These are phyloP conservation scores for Lecanicillium sp. DNA, from an alignment of 2,329 filamentous ascomycete genomes.

Conservation along the genomic window DNA sequence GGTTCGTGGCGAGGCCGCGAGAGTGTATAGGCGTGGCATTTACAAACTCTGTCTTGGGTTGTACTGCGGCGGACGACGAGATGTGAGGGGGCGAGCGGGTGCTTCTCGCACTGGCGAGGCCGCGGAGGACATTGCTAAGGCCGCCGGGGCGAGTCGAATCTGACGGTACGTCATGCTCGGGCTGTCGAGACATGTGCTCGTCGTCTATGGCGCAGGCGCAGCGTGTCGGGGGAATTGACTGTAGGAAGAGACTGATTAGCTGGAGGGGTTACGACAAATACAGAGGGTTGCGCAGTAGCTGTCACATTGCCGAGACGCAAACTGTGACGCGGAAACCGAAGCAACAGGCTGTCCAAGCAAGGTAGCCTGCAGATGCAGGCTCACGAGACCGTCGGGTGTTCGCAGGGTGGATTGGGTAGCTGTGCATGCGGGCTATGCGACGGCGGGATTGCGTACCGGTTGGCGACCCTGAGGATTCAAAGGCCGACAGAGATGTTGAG, in stretches of 20 bases:
- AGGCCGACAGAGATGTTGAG: neutral
- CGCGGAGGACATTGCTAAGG: conserved; percentile 59
- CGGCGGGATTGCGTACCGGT: conserved; percentile 5
- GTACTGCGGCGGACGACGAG: conserved; percentile 31
- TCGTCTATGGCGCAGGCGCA: conserved; percentile 21
- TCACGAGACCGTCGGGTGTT: neutral
- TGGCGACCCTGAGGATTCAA: conserved; percentile 5
- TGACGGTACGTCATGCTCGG: conserved; percentile 50
- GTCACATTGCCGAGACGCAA: no score
- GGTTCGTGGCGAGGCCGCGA: conserved; percentile 43
- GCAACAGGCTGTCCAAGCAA: neutral
- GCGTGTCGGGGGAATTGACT: neutral
- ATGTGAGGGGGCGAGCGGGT: conserved; percentile 44
- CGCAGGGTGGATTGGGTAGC: conserved; percentile 9
- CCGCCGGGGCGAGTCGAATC: conserved; percentile 51
- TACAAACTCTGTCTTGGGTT: conserved; percentile 39
- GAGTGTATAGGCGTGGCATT: conserved; percentile 35
- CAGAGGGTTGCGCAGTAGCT: no score
- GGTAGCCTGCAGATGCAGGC: neutral
- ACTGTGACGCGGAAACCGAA: no score
- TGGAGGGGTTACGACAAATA: no score
- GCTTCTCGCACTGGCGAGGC: conserved; percentile 50
- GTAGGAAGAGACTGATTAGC: conserved; percentile 4
- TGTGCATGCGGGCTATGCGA: conserved; percentile 10
- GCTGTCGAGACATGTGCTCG: conserved; percentile 55